Evolutionary conservation across 768 basidiomycete genomes (phyloP).

Genomic region (Hypsizygus marmoreus): DNA sequence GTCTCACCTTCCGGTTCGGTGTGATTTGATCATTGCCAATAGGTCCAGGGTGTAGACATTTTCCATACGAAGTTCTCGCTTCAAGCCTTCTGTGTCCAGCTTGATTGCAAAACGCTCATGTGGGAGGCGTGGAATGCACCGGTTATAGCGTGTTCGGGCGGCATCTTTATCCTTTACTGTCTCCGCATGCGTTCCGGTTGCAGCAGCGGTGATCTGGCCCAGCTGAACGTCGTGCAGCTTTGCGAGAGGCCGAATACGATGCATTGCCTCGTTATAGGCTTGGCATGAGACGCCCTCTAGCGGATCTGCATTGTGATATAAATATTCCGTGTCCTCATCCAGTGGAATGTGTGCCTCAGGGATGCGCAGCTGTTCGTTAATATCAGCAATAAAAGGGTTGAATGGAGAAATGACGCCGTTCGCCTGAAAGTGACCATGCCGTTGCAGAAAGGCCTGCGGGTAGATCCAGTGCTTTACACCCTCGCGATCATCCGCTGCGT

Average conservation of each 20-base stretch:
- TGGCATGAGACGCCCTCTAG: background rate
- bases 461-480: no score
- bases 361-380: background rate
- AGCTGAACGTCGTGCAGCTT: background rate
- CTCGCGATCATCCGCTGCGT: no score
- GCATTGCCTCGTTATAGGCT: constrained; percentile 1
- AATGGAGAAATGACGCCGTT: background rate
- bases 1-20: no score
- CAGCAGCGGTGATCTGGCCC: background rate
- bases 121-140: no score
- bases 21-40: no score
- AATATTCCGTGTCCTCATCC: background rate
- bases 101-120: no score
- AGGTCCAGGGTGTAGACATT: no score
- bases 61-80: no score
- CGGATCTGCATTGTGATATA: background rate
- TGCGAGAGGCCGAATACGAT: background rate
- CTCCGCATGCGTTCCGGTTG: background rate
- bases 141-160: background rate
- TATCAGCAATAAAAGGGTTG: background rate
- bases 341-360: background rate
- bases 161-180: background rate
- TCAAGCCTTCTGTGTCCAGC: no score
- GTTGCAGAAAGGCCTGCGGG: background rate
- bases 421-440: background rate